Evolutionary conservation across 1,284 basidiomycete species (phyloP).

Genomic region (Tylopilus orsonianus): DNA sequence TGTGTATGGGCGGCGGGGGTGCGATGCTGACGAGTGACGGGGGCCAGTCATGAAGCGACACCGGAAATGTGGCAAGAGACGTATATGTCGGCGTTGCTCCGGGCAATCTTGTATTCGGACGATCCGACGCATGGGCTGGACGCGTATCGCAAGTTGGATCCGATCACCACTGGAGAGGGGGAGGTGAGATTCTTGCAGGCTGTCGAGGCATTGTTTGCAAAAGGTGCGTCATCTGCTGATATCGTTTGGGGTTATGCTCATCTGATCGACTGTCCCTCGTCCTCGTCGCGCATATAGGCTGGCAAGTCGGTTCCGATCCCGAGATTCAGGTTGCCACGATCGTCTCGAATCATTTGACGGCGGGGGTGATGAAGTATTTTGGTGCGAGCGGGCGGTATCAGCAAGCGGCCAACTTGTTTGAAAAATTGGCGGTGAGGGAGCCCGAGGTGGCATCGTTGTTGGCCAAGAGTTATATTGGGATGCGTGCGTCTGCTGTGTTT

Average conservation of each 20-base stretch:
- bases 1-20: no score
- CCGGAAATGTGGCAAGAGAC: conserved; percentile 97
- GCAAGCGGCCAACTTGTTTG: conserved; percentile 92
- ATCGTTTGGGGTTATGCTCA: not conserved
- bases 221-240: conserved; percentile 52
- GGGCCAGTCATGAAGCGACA: conserved; percentile 84
- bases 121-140: conserved; percentile 91
- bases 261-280: no score
- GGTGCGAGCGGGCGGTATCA: conserved; percentile 88
- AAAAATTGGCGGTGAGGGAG: conserved; percentile 83
- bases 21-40: not conserved
- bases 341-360: conserved; percentile 96
- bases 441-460: conserved; percentile 90
- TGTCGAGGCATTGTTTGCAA: conserved; percentile 87
- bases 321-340: conserved; percentile 98
- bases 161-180: conserved; percentile 86
- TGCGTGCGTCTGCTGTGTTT: conserved; percentile 68
- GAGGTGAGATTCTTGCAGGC: conserved; percentile 91
- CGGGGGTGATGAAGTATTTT: conserved; percentile 96
- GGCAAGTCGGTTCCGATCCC: conserved; percentile 98
- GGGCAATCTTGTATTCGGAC: conserved; percentile 93
- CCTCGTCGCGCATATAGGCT: conserved; percentile 63
- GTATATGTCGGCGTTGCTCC: conserved; percentile 89
- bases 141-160: conserved; percentile 94
- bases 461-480: conserved; percentile 91